phyloP scores from a whole-genome alignment of 352 stramenopile species.

The Vaucheria bursata region DNA sequence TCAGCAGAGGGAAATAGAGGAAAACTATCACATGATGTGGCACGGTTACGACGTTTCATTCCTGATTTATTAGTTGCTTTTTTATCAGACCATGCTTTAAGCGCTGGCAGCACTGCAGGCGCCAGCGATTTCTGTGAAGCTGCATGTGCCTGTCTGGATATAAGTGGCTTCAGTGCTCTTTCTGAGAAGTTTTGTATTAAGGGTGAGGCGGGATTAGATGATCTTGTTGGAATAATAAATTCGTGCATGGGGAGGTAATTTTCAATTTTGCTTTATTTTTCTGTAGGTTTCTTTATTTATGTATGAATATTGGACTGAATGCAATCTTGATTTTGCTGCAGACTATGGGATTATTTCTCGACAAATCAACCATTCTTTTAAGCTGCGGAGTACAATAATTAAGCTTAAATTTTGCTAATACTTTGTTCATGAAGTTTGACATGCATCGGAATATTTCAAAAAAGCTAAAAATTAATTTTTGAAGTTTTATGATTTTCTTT shows the following conservation, averaged over 20 bases:
- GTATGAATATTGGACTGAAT: too few species aligned
- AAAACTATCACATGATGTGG: neutral
- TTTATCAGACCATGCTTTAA: neutral
- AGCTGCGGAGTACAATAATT: too few species aligned
- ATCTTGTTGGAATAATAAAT: constrained; percentile 14
- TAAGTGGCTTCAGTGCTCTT: constrained; percentile 31
- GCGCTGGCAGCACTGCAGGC: neutral
- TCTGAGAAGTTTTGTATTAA: constrained; percentile 32
- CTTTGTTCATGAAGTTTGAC: too few species aligned
- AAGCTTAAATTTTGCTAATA: too few species aligned
- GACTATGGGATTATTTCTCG: too few species aligned
- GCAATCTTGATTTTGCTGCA: too few species aligned
- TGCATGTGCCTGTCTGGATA: constrained; percentile 23
- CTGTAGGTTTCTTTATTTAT: too few species aligned
- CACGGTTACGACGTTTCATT: neutral
- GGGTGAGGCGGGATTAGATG: constrained; percentile 22
- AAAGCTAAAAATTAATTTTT: neutral
- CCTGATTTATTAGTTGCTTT: neutral
- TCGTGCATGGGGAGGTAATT: constrained; percentile 2
- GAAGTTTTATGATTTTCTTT: neutral
- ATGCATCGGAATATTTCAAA: neutral
- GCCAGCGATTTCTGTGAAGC: constrained; percentile 11
- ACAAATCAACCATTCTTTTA: too few species aligned
- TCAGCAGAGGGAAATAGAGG: too few species aligned
- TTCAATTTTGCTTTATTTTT: too few species aligned